Evolutionary conservation across 495 filamentous ascomycete genomes (phyloP).

Genomic region (Apodospora peruviana): DNA sequence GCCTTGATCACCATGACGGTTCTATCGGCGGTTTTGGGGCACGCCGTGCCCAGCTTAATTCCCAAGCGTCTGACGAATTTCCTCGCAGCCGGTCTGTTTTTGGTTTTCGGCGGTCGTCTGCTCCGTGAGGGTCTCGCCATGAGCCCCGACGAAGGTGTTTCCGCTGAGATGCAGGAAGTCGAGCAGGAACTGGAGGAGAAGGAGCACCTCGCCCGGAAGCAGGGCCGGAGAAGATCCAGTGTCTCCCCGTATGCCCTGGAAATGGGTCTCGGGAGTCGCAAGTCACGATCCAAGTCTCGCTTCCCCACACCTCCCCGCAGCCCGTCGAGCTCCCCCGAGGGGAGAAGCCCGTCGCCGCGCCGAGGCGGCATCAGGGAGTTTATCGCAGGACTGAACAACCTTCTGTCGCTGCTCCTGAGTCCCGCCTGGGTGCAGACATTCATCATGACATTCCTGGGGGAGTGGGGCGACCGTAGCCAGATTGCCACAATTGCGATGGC

Average conservation of each 20-base stretch:
- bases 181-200: slow-evolving; percentile 94
- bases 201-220: slow-evolving; percentile 60
- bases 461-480: slow-evolving; percentile 97
- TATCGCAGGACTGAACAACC: slow-evolving; percentile 67
- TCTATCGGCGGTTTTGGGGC: slow-evolving; percentile 91
- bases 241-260: slow-evolving; percentile 61
- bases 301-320: slow-evolving; percentile 56
- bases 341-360: slow-evolving; percentile 36
- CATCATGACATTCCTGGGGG: slow-evolving; percentile 96
- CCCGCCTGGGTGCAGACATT: slow-evolving; percentile 99
- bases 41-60: slow-evolving; percentile 86
- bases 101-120: slow-evolving; percentile 82
- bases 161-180: slow-evolving; percentile 95
- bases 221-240: slow-evolving; percentile 48
- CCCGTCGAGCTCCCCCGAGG: slow-evolving; percentile 52
- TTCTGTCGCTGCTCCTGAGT: slow-evolving; percentile 79
- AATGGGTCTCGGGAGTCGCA: slow-evolving; percentile 52
- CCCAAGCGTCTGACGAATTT: slow-evolving; percentile 85
- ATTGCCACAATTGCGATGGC: slow-evolving; percentile 99
- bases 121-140: slow-evolving; percentile 84
- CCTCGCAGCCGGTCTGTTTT: slow-evolving; percentile 75
- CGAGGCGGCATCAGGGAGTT: slow-evolving; percentile 29
- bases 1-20: slow-evolving; percentile 92
- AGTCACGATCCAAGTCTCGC: slow-evolving; percentile 54
- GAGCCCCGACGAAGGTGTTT: slow-evolving; percentile 79